Percentiles rank a stretch among this genome's conserved stretches.
These are phyloP conservation scores for Cyclotella atomus DNA, from an alignment of 108 stramenopile species.

Conservation along the genomic window DNA sequence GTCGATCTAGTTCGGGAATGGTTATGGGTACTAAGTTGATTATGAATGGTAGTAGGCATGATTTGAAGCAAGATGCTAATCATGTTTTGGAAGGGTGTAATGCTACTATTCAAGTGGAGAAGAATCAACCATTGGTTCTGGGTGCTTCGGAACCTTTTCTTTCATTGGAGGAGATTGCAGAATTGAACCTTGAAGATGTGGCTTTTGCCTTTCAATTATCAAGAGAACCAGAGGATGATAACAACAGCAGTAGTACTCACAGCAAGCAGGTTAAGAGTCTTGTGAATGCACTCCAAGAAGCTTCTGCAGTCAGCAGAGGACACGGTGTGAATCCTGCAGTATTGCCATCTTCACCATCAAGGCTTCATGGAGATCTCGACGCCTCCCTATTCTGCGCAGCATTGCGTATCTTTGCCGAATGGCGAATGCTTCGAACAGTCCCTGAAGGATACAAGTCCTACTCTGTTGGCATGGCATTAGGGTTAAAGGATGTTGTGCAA, in stretches of 20 bases:
- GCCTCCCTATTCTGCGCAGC: conserved; percentile 69
- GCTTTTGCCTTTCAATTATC: conserved; percentile 46
- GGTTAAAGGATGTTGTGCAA: conserved; percentile 77
- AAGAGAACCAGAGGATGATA: conserved; percentile 1
- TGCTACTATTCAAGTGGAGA: conserved; percentile 6
- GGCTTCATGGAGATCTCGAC: conserved; percentile 44
- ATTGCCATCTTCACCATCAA: background rate
- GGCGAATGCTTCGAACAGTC: conserved; percentile 76
- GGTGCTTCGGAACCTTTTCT: conserved; percentile 55
- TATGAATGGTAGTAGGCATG: background rate
- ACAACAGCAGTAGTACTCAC: background rate
- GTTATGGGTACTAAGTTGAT: too few relatives aligned
- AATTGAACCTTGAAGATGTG: conserved; percentile 60
- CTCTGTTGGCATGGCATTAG: conserved; percentile 75
- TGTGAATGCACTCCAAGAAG: conserved; percentile 33
- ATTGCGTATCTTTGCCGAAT: conserved; percentile 77
- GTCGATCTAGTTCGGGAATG: too few relatives aligned
- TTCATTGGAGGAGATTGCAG: conserved; percentile 47
- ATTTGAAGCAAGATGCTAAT: background rate
- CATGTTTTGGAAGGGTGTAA: background rate
- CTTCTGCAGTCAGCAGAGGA: conserved; percentile 50
- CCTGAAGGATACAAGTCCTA: conserved; percentile 77
- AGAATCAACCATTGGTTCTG: conserved; percentile 32
- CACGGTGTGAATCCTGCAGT: conserved; percentile 34
- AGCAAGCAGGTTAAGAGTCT: conserved; percentile 41